phyloP scores from a whole-genome alignment of 2,329 filamentous ascomycete genomes.

The Claviceps spartinae region DNA sequence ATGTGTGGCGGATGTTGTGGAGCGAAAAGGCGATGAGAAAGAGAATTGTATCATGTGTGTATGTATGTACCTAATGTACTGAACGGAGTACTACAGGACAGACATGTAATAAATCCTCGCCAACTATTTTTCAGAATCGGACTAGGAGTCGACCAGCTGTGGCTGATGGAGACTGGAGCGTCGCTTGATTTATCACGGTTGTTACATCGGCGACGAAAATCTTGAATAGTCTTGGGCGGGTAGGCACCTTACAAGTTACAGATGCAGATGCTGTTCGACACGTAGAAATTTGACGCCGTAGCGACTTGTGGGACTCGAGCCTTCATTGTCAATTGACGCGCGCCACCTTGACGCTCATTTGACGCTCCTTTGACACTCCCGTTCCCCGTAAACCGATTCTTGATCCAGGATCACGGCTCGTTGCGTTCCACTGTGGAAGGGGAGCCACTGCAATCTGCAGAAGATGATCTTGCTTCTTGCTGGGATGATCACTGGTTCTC shows the following conservation, averaged over 20 bases:
- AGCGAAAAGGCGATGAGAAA: no score
- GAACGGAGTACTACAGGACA: background rate
- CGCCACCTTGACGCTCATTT: background rate
- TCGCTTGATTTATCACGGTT: no score
- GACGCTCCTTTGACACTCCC: background rate
- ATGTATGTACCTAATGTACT: background rate
- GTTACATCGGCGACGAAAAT: no score
- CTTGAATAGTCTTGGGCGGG: no score
- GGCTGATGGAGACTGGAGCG: no score
- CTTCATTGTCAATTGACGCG: no score
- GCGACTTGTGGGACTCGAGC: background rate
- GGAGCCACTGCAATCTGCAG: background rate
- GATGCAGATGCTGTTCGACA: background rate
- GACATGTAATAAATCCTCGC: no score
- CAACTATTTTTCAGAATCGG: no score
- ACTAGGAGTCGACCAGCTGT: no score
- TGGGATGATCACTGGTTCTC: background rate
- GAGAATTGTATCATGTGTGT: background rate
- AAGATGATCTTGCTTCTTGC: background rate
- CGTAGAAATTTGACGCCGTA: background rate
- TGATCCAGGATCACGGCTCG: background rate
- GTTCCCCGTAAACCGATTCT: background rate
- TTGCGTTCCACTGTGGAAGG: background rate
- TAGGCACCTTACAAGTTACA: no score
- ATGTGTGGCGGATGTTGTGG: no score